Evolutionary conservation across 2,329 filamentous ascomycete species (phyloP), one percentile per base, ranked within the genome.

Genomic region (Fusarium humuli): DNA sequence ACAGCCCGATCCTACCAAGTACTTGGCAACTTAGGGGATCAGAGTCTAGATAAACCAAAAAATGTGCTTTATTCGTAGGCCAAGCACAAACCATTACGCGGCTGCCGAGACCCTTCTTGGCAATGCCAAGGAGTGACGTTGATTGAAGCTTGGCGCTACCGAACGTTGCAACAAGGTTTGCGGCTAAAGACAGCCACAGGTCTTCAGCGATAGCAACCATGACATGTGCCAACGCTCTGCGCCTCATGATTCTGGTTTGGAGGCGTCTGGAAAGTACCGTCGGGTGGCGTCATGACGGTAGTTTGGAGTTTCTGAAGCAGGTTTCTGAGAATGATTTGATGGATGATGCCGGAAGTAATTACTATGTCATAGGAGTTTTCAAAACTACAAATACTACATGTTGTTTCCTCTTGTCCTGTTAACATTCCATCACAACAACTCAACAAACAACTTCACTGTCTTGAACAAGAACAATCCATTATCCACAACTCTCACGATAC

Each of bases 191-290:
- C 20, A 53, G 62, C 62, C 54, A 54, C 42, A 66, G 44, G 10
- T 48, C 23, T 60, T 42, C 20, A 41, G 14, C 4, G 7, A 29
- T 16, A 18, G 14, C 25, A 34, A 34, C n/a, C 11, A 65, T 65
- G 62, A 65, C 62, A 65, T 66, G 14, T 30, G 61, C 62, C 62
- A 65, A 66, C 29, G 29, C 13, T 40, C 47, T 65, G 42, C 42
- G 62, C 37, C 61, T 48, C 20, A 2, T 6, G 4, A 16, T 10
- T 23, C 30, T 29, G 12, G 30, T 23, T 46, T 42, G 27, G n/a
- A 29, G 45, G 22, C 41, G 46, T 54, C 7, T 22, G 18, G 29
- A 23, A n/a, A 18, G 4, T 44, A n/a, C 47, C 22, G 18, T 44
- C 8, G 7, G 41, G 61, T 59, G 45, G 62, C 62, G 60, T 65